Base-by-base conservation (phyloP, 768 basidiomycete genomes). In the Chalciporus piperatus region DNA sequence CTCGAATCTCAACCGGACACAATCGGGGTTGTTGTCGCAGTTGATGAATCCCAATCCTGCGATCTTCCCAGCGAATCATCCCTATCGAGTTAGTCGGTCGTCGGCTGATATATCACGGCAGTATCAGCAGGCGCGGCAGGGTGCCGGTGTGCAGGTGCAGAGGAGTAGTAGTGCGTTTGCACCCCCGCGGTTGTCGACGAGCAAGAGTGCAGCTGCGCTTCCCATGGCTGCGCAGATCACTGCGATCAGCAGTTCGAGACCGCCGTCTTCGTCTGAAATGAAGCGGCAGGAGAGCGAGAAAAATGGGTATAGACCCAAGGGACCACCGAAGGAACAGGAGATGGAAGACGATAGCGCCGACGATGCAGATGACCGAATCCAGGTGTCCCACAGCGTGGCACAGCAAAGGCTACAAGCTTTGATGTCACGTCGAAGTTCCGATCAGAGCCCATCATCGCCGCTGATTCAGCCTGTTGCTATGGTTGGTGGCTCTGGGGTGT, bases 11-110 rank as follows among this genome's bases (percentile, higher is more conserved):
- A 82, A 66, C 61, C 82, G 68, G 47, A 72, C 77, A 10, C 68
- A 71, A 42, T 79, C 78, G 9, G 89, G 88, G 4, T 66, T 87
- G 39, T 70, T 90, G 48, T 80, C 80, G 23, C 81, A 81, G 65
- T 69, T 92, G 39, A 75, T 92, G 75, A 84, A 90, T 56, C 89
- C 89, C 1, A 79, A 85, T 60, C 83, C 84, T 17, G 61, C 72
- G 12, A 70, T 82, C 27, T 78, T 87, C 60, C 84, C 85, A 6
- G 65, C 68, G 1, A 76, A 72, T 37, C 85, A 84, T 64, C 80
- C 84, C 2, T 85, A 82, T 67, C 74, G 80, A 53, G 67, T 73
- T 14, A 80, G 73, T 16, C 77, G 74, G 50, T 75, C 76, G 8
- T 69, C 70, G 16, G 76, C 79, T 17, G 78, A 83, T 58, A 73